phyloP scores from a whole-genome alignment of 352 stramenopile genomes.

The Pythium pyrilobum region DNA sequence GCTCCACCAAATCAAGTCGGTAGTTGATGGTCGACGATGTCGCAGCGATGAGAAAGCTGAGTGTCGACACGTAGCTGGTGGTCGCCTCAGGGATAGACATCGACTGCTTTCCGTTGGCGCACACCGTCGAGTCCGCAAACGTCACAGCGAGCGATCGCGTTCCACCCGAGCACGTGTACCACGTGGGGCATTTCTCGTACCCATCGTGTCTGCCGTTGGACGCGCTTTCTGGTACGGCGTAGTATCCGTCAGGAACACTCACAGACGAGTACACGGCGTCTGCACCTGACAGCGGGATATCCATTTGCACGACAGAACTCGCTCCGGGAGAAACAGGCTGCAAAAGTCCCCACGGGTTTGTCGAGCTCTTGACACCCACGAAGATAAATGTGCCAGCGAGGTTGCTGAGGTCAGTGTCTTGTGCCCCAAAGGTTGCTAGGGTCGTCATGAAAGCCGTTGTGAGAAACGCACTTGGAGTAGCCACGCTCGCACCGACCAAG shows the following conservation, averaged over 20 bases:
- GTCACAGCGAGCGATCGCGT: constrained; percentile 20
- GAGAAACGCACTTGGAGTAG: constrained; percentile 1
- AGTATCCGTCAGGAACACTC: constrained; percentile 38
- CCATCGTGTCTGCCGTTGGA: constrained; percentile 24
- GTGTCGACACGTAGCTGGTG: constrained; percentile 21
- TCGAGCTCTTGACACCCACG: constrained; percentile 12
- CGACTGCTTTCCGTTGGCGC: constrained; percentile 26
- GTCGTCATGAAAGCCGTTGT: constrained; percentile 3
- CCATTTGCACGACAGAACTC: neutral
- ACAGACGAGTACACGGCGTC: constrained; percentile 23
- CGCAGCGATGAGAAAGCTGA: constrained; percentile 29
- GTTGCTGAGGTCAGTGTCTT: constrained; percentile 1
- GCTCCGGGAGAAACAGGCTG: neutral
- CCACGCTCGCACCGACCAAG: constrained; percentile 15
- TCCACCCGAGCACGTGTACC: constrained; percentile 36
- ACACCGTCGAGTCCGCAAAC: constrained; percentile 32
- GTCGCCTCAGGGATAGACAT: constrained; percentile 32
- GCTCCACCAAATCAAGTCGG: constrained; percentile 7
- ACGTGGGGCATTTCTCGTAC: constrained; percentile 29
- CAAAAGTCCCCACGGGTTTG: constrained; percentile 10
- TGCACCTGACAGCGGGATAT: constrained; percentile 29
- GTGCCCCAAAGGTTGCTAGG: constrained; percentile 12
- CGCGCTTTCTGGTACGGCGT: constrained; percentile 35
- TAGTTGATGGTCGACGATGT: constrained; percentile 11
- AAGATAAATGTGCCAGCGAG: constrained; percentile 22